Conservation (phyloP, 129 eudicot genomes). For the Flaveria linearis region DNA sequence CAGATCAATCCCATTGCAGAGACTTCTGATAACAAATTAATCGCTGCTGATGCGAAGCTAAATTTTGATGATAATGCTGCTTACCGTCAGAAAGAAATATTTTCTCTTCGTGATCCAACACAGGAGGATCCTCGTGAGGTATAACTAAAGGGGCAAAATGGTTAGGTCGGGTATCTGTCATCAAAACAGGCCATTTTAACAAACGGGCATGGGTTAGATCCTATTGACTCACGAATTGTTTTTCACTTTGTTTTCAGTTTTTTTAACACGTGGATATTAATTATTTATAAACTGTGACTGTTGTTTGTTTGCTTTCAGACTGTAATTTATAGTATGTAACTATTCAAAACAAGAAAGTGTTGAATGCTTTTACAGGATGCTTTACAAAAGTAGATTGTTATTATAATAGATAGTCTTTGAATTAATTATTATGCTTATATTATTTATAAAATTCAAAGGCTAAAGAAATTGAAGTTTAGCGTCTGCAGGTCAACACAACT, state of each 20-base stretch:
- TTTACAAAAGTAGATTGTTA: too few species aligned
- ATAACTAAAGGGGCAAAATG: neutral
- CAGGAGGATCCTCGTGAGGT: slow-evolving; percentile 99
- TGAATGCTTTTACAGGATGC: too few species aligned
- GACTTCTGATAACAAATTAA: slow-evolving; percentile 82
- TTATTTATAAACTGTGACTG: neutral
- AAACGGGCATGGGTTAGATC: neutral
- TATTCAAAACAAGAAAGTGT: too few species aligned
- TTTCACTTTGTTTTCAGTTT: neutral
- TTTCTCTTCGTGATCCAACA: slow-evolving; percentile 90
- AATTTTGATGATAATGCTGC: slow-evolving; percentile 97
- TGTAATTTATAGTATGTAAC: too few species aligned
- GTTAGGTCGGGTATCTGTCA: neutral
- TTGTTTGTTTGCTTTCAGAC: too few species aligned
- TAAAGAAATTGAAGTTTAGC: neutral
- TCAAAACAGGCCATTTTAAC: neutral
- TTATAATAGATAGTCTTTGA: neutral
- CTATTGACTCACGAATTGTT: neutral
- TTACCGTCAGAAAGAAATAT: slow-evolving; percentile 85
- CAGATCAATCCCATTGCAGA: slow-evolving; percentile 97
- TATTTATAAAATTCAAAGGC: neutral
- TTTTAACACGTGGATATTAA: neutral
- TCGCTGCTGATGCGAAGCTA: slow-evolving; percentile 97
- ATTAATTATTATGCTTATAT: neutral
- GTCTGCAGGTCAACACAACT: neutral